Evolutionary conservation across 2,329 filamentous ascomycete species (phyloP), one percentile per base, ranked within the genome.

Genomic region (Lanzia echinophila): DNA sequence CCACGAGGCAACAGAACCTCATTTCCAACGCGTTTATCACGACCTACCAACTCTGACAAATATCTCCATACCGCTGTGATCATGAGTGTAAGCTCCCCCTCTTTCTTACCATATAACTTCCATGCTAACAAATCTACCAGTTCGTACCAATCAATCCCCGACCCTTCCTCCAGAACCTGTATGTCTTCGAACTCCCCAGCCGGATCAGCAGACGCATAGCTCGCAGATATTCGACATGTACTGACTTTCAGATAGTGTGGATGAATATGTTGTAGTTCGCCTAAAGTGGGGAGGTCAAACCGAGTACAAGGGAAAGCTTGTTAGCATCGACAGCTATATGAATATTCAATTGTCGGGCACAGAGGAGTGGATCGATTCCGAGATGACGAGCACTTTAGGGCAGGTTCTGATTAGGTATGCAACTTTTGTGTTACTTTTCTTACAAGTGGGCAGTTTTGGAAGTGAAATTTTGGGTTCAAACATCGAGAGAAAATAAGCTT

Each of bases 281-380:
- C 81, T 99, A 61, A 99, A 99, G 81, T 99, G 94, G 94, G 90
- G 90, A 65, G 50, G 50, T 42, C 86, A 96, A 73, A 94, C 90
- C 56, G 94, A 99, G 72, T 99, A 99, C 81, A 95, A 92, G 72
- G 94, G 94, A 70, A 82, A 83, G 62, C 82, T 99, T 59, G 88
- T 96, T 68, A 92, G 87, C 65, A 88, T 95, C 68, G 94, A 99
- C 75, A 90, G 88, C 69, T 99, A 99, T 78, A 97, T 99, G 92
- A 99, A 99, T 76, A 84, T 99, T 60, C 90, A 97, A 75, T 81
- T 99, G 60, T 84, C 85, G 62, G 86, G 87, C 65, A 91, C 92
- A 49, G 88, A 96, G 73, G 94, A 99, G 73, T 96, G 86, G 73
- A 88, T 96, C 67, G 84, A 90, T 69, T 86, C 89, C 63, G 88